Evolutionary conservation across 208 protist species (phyloP), one percentile per base, ranked within the genome.

Genomic region (Kentomonas sorsogonicus): DNA sequence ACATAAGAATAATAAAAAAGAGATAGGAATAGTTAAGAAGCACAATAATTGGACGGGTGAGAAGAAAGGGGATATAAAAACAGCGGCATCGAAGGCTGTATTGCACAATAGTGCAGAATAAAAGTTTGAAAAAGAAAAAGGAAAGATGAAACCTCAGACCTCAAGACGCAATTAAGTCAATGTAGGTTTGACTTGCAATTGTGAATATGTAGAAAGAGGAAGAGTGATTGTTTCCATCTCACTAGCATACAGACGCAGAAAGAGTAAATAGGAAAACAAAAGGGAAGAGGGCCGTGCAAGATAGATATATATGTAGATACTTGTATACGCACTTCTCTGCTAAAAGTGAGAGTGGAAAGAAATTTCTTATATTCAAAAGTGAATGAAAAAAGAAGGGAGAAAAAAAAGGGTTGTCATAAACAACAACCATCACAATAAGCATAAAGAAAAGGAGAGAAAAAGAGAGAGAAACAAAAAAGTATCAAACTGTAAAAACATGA

Each of bases 61-160:
- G 18, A 20, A 50, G 33, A 23, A 60, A n/a, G n/a, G n/a, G n/a
- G n/a, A n/a, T n/a, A n/a, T n/a, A n/a, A n/a, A n/a, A n/a, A n/a
- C n/a, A n/a, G n/a, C n/a, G n/a, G n/a, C n/a, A n/a, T n/a, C n/a
- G n/a, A n/a, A n/a, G n/a, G n/a, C n/a, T n/a, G n/a, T 27, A 51
- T 0, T 16, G 27, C 4, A 46, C 27, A 40, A 40, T 25, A 38
- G 11, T n/a, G 15, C 4, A 25, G 58, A 30, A 44, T 22, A 39
- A 64, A 25, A n/a, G n/a, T n/a, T n/a, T n/a, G n/a, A n/a, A 47
- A 45, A 54, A 51, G 3, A 53, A 62, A 11, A 58, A 43, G 31
- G 38, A 2, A 45, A 45, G 2, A 34, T 26, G 15, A 45, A 30
- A 16, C 10, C 6, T 45, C 15, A 20, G 2, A 27, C 5, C 6